These are phyloP conservation scores for Neospermospora avenae DNA, from an alignment of 2,329 filamentous ascomycete genomes.

Conservation along the genomic window DNA sequence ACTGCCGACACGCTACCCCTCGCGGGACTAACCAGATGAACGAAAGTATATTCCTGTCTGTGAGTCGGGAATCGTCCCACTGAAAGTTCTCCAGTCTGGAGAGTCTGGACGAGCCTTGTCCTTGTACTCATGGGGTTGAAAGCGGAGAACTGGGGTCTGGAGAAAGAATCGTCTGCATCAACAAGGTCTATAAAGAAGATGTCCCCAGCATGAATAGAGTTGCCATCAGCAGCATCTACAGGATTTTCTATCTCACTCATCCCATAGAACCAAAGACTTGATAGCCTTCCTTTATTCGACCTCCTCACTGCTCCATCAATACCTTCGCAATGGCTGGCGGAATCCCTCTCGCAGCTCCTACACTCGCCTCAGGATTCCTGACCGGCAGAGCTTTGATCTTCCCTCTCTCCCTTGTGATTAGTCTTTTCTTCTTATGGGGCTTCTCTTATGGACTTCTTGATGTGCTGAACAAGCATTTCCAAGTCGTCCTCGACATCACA, in stretches of 20 bases:
- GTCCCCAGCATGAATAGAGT: slow-evolving; percentile 8
- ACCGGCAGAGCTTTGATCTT: slow-evolving; percentile 42
- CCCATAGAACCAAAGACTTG: slow-evolving; percentile 5
- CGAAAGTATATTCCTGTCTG: background rate
- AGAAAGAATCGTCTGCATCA: background rate
- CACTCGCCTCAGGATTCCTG: slow-evolving; percentile 39
- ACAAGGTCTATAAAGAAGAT: slow-evolving; percentile 16
- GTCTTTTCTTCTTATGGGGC: slow-evolving; percentile 84
- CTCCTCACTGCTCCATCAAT: background rate
- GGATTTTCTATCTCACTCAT: slow-evolving; percentile 6
- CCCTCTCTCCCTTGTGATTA: slow-evolving; percentile 59
- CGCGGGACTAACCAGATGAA: background rate
- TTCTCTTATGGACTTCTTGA: slow-evolving; percentile 85
- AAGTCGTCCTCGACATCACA: slow-evolving; percentile 55
- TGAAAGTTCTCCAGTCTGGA: background rate
- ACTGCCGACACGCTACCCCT: background rate
- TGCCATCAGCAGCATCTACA: slow-evolving; percentile 16
- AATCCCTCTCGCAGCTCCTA: slow-evolving; percentile 37
- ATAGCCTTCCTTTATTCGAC: slow-evolving; percentile 5
- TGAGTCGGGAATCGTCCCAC: background rate
- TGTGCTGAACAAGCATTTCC: slow-evolving; percentile 71
- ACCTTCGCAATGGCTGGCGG: slow-evolving; percentile 40
- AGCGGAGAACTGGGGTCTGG: slow-evolving; percentile 12
- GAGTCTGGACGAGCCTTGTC: background rate
- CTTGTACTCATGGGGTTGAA: background rate